Conservation (phyloP, 2,329 filamentous ascomycete species). For the Aplosporella prunicola region DNA sequence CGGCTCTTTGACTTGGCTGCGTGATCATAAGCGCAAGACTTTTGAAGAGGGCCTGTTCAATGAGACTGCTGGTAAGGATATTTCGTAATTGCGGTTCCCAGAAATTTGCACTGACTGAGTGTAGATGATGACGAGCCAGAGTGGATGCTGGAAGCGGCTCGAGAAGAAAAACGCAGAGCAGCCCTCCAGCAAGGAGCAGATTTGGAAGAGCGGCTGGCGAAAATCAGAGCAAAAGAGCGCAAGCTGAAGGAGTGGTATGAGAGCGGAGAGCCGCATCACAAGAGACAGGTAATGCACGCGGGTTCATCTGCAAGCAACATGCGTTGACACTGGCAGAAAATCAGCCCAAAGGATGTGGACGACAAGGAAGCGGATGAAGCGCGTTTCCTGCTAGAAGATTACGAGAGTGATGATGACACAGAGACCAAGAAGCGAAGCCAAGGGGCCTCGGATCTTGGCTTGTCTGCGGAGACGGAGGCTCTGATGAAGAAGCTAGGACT, state of each 20-base stretch:
- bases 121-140: conserved; percentile 60
- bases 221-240: conserved; percentile 51
- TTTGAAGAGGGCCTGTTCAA: conserved; percentile 46
- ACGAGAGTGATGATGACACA: conserved; percentile 53
- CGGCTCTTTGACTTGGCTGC: conserved; percentile 81
- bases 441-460: conserved; percentile 31
- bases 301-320: background rate
- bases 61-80: conserved; percentile 31
- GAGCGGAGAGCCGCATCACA: conserved; percentile 39
- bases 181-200: conserved; percentile 59
- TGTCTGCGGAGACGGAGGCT: conserved; percentile 67
- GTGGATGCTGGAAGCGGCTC: conserved; percentile 75
- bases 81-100: background rate
- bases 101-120: conserved; percentile 9
- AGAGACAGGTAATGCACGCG: conserved; percentile 34
- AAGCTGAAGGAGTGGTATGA: conserved; percentile 47
- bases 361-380: conserved; percentile 48
- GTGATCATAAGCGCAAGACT: conserved; percentile 59
- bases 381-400: conserved; percentile 68
- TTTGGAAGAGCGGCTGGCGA: conserved; percentile 61
- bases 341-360: conserved; percentile 11
- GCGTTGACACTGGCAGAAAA: conserved; percentile 16
- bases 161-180: conserved; percentile 57
- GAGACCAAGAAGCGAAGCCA: conserved; percentile 14
- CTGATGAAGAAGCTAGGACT: conserved; percentile 55